Evolutionary conservation across 2,329 filamentous ascomycete species (phyloP).

Genomic region (Graphilbum sp.): DNA sequence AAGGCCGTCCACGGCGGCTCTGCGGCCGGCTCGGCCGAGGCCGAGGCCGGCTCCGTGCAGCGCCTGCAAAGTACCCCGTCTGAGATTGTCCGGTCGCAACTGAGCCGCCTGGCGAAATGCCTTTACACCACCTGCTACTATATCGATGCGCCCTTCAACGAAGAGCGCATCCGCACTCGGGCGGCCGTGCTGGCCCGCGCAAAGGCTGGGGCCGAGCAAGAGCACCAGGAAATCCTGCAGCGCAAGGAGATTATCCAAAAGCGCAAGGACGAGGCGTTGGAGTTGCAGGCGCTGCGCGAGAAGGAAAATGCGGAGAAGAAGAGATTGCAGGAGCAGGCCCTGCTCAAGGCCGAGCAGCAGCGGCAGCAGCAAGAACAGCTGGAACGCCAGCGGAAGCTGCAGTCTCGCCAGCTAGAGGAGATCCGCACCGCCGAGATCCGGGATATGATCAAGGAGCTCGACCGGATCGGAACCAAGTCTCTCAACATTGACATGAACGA

Average conservation of each 20-base stretch:
- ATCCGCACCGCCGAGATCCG: conserved; percentile 88
- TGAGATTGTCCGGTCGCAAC: conserved; percentile 90
- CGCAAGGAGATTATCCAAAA: conserved; percentile 87
- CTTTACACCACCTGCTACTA: conserved; percentile 92
- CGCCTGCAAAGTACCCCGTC: conserved; percentile 94
- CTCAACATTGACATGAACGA: conserved; percentile 63
- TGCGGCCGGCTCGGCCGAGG: conserved; percentile 72
- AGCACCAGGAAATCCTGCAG: conserved; percentile 70
- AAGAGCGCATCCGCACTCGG: conserved; percentile 63
- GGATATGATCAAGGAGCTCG: conserved; percentile 81
- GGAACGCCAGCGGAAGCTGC: conserved; percentile 72
- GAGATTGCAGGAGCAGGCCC: conserved; percentile 68
- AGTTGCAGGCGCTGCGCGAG: conserved; percentile 73
- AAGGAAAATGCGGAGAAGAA: conserved; percentile 85
- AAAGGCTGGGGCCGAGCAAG: conserved; percentile 75
- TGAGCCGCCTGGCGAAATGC: conserved; percentile 79
- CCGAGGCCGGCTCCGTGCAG: conserved; percentile 71
- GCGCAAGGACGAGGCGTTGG: conserved; percentile 90
- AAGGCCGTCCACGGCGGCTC: conserved; percentile 82
- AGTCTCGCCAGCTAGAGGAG: conserved; percentile 75
- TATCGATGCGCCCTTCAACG: conserved; percentile 78
- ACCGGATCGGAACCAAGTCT: conserved; percentile 59
- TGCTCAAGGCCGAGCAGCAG: conserved; percentile 78
- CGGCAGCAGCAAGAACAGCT: conserved; percentile 84
- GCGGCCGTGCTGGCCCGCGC: conserved; percentile 67